Conservation (phyloP, 371 early-diverging fungal genomes). For the Mucor circinelloides region DNA sequence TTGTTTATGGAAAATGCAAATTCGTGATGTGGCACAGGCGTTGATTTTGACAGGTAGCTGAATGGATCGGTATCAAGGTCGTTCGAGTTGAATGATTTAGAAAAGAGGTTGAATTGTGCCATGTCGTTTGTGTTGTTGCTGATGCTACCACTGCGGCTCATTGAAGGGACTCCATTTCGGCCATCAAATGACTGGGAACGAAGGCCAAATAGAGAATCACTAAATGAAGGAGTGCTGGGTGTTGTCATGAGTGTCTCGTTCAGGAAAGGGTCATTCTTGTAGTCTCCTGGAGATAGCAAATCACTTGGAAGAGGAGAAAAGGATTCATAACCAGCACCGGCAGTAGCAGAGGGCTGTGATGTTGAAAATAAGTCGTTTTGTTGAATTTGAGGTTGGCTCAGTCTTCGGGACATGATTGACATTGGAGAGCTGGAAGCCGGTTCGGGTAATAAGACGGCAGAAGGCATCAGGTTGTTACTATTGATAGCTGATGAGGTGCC, state of each 20-base stretch:
- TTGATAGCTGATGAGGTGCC: background rate
- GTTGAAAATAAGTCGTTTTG: slow-evolving; percentile 33
- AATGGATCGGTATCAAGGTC: slow-evolving; percentile 16
- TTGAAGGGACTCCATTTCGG: slow-evolving; percentile 7
- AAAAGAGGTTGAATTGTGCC: slow-evolving; percentile 7
- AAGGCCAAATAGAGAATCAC: slow-evolving; percentile 31
- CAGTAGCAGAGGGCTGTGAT: slow-evolving; percentile 15
- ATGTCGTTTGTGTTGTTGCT: background rate
- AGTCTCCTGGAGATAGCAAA: slow-evolving; percentile 61
- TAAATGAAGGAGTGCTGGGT: slow-evolving; percentile 25
- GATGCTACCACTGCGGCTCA: background rate
- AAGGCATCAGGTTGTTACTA: slow-evolving; percentile 4
- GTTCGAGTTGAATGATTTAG: slow-evolving; percentile 4
- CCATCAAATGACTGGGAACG: slow-evolving; percentile 43
- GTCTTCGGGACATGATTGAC: slow-evolving; percentile 14
- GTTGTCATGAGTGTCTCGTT: slow-evolving; percentile 37
- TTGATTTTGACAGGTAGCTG: slow-evolving; percentile 24
- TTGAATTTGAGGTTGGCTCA: slow-evolving; percentile 28
- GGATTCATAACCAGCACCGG: slow-evolving; percentile 21
- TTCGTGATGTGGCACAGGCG: slow-evolving; percentile 18
- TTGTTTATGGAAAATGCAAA: background rate
- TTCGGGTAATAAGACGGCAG: slow-evolving; percentile 1
- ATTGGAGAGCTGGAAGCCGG: slow-evolving; percentile 13
- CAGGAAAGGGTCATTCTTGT: slow-evolving; percentile 55
- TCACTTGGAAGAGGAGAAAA: slow-evolving; percentile 66